Base-by-base conservation (phyloP, 345 rosid species). In the Citrus sp. region DNA sequence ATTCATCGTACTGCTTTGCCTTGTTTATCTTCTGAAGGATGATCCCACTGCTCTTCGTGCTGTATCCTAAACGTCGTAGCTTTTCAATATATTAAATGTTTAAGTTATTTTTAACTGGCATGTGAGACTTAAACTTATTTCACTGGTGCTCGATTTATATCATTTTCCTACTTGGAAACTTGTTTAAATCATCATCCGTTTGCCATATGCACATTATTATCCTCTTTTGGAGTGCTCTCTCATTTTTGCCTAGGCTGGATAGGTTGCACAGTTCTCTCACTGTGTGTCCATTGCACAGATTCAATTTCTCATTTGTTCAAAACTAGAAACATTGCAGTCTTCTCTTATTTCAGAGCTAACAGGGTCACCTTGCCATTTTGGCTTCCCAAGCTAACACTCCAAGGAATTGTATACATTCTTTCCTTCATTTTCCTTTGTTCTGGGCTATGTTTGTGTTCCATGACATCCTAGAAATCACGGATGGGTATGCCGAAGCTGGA, bases 1-100 rank as follows among this genome's bases (percentile, higher is more conserved):
- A 79, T 96, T 94, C 87, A 85, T 96, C 59, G 99, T 96, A 51
- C 94, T 93, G 76, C 94, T 96, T 60, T 92, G 99, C 80, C 97
- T 93, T 22, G 96, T 90, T 64, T 88, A 91, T 87, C 98, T 96
- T 83, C 89, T 96, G 65, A 91, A 94, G 84, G 93, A 86, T 40
- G 88, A 90, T 71, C 87, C 97, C 25, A 70, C 90, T 59, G 89
- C 88, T 67, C 82, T 82, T 67, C 85, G 77, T 30, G 82, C 92
- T 74, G 98, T 93, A 89, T 89, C 90, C 88, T 65, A 54, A 67
- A 34, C 32, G 32, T 54, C 32, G 34, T 61, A 19, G 37, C 56
- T 19, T 70, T n/a, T 27, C 51, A 28, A 61, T 24, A 6, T 30
- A 32, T 28, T 72, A 49, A 22, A 54, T 56, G 18, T 61, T 67